phyloP scores from a whole-genome alignment of 495 filamentous ascomycete species.

The Lepraria neglecta region DNA sequence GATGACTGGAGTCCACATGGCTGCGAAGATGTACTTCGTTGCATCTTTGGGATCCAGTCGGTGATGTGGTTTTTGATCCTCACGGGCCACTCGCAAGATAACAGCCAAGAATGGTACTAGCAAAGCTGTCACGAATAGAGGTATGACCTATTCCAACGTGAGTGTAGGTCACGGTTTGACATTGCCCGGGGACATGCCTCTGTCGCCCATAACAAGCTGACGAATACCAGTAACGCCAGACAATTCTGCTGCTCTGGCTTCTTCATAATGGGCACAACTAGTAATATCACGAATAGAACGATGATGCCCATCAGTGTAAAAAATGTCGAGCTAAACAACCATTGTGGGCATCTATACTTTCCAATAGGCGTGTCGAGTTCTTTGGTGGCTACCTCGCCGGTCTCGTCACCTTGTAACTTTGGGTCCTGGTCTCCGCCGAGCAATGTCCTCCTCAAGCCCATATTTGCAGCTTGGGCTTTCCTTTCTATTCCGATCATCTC shows the following conservation, averaged over 20 bases:
- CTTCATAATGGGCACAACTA: slow-evolving; percentile 71
- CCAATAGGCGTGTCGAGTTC: slow-evolving; percentile 78
- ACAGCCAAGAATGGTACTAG: slow-evolving; percentile 92
- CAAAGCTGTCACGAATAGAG: slow-evolving; percentile 93
- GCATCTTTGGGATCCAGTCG: slow-evolving; percentile 70
- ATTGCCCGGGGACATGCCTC: slow-evolving; percentile 56
- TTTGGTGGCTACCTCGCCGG: slow-evolving; percentile 52
- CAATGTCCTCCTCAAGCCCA: slow-evolving; percentile 72
- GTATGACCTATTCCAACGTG: slow-evolving; percentile 61
- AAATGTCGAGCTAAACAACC: slow-evolving; percentile 78
- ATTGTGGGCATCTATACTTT: slow-evolving; percentile 63
- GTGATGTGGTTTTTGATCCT: slow-evolving; percentile 59
- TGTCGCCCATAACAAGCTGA: slow-evolving; percentile 93
- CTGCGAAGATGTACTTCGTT: slow-evolving; percentile 72
- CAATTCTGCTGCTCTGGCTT: slow-evolving; percentile 91
- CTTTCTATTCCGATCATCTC: slow-evolving; percentile 98
- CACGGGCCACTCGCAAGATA: slow-evolving; percentile 73
- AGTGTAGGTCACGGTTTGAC: neutral
- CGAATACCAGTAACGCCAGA: slow-evolving; percentile 85
- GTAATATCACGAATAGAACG: slow-evolving; percentile 62
- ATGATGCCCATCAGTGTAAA: slow-evolving; percentile 66
- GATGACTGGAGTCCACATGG: slow-evolving; percentile 99
- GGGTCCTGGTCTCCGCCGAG: slow-evolving; percentile 70
- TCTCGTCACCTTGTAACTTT: slow-evolving; percentile 73
- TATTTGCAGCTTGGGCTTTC: slow-evolving; percentile 88